Evolutionary conservation across 2,329 filamentous ascomycete species (phyloP).

Genomic region (Colletotrichum sp.): DNA sequence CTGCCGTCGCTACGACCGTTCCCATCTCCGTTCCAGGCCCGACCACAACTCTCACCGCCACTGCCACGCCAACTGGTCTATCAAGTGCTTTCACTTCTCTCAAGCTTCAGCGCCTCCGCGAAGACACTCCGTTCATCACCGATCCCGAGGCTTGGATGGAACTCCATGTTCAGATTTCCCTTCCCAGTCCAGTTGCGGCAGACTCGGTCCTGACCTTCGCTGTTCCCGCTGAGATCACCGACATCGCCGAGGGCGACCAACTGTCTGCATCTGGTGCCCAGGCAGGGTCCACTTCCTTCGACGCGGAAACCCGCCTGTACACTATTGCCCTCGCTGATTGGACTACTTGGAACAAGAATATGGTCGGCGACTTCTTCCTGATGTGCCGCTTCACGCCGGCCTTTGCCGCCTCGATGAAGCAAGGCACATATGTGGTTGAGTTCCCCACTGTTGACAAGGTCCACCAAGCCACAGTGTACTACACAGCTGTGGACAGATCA

Average conservation of each 20-base stretch:
- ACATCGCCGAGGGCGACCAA: neutral
- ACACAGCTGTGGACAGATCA: slow-evolving; percentile 5
- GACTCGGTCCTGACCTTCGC: slow-evolving; percentile 7
- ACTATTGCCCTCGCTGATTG: neutral
- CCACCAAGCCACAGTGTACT: neutral
- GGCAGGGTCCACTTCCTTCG: neutral
- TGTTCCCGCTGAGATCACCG: slow-evolving; percentile 5
- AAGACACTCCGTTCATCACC: neutral
- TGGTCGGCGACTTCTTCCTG: slow-evolving; percentile 17
- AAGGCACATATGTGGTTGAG: slow-evolving; percentile 13
- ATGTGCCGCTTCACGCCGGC: slow-evolving; percentile 16
- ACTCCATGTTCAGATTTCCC: slow-evolving; percentile 8
- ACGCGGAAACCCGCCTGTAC: neutral
- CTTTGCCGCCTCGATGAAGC: neutral
- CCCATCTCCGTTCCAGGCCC: slow-evolving; percentile 8
- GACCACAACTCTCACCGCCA: slow-evolving; percentile 16
- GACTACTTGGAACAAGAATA: slow-evolving; percentile 20
- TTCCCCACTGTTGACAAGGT: slow-evolving; percentile 8
- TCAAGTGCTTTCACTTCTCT: slow-evolving; percentile 4
- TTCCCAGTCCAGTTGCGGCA: neutral
- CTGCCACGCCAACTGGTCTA: slow-evolving; percentile 12
- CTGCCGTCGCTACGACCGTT: neutral
- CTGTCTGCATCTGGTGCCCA: neutral
- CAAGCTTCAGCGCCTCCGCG: neutral
- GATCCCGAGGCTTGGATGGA: slow-evolving; percentile 17